Evolutionary conservation across 257 asterid genomes (phyloP), one percentile per base, ranked within the genome.

Genomic region (Phtheirospermum japonicum): DNA sequence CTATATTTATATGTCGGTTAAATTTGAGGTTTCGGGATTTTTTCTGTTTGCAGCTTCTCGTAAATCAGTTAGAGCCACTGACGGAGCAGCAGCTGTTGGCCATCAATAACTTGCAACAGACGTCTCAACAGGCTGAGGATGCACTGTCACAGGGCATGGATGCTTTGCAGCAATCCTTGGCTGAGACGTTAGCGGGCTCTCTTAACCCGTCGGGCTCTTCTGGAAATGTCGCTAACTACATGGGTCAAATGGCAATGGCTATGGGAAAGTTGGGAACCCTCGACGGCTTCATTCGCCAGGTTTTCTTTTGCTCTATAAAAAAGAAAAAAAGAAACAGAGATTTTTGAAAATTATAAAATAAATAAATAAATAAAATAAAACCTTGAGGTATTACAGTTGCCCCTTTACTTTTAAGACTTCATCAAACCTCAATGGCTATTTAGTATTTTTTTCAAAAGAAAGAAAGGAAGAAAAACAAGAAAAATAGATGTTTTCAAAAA

Each of bases 241-340:
- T 77, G 82, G 82, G 79, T 17, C 82, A 80, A 50, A 76, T 72
- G 82, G 82, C 76, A 7, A 73, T 76, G 82, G 82, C 82, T 52
- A 76, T 76, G 78, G 85, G 82, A 13, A 76, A 76, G 63, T 73
- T 80, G 72, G 82, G 80, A 7, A 76, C 85, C 32, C 80, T 80
- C 30, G 85, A 80, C 57, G 82, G 85, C 5, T 80, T 80, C 54
- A 63, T 71, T 9, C 75, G 76, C 7, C 82, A 72, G 81, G 81
- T 76, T 31, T 7, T 56, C 40, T 56, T 32, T 7, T 5, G 12
- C 13, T 31, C 12, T 6, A 23, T 23, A 23, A 1, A 23, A 23
- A 23, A 23, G 3, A 23, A 23, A 23, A 23, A 23, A 23, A 23
- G 3, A 23, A 23, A n/a, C n/a, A n/a, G n/a, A 23, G 28, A 23